A percentile compares a stretch with the other conserved stretches of the same genome.
These are phyloP conservation scores for Zygosaccharomyces rouxii DNA, from an alignment of 805 yeast species.

Conservation along the genomic window DNA sequence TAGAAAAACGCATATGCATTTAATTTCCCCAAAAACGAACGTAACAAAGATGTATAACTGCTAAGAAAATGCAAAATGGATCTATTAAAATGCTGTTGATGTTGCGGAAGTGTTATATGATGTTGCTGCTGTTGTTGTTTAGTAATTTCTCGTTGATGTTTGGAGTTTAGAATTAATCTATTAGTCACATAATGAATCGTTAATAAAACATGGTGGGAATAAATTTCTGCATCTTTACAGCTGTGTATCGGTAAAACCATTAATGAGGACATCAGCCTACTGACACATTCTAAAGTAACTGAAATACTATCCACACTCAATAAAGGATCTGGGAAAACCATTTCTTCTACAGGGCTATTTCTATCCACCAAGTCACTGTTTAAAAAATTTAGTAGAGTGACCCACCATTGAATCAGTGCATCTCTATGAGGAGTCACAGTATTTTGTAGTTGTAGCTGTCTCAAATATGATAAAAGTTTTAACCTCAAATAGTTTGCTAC, in stretches of 20 bases:
- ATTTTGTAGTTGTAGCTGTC: slow-evolving; percentile 12
- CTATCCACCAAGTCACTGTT: slow-evolving; percentile 16
- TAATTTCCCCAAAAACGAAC: slow-evolving; percentile 31
- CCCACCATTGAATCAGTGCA: slow-evolving; percentile 34
- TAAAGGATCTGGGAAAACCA: slow-evolving; percentile 10
- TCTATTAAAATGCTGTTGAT: not conserved
- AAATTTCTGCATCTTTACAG: slow-evolving; percentile 19
- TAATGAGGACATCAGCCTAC: slow-evolving; percentile 29
- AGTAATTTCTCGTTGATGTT: slow-evolving; percentile 9
- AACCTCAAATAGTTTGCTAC: slow-evolving; percentile 17
- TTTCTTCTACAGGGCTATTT: slow-evolving; percentile 2
- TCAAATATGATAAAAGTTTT: slow-evolving; percentile 16
- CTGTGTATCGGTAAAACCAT: slow-evolving; percentile 16
- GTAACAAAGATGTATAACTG: slow-evolving; percentile 24
- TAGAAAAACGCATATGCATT: slow-evolving; percentile 32
- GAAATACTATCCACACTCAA: slow-evolving; percentile 25
- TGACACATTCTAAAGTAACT: slow-evolving; percentile 34
- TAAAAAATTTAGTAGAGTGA: slow-evolving; percentile 25
- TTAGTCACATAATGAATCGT: slow-evolving; percentile 30
- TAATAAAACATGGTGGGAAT: slow-evolving; percentile 25
- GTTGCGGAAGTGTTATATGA: not conserved
- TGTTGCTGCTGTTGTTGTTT: not conserved
- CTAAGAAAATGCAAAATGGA: slow-evolving; percentile 12
- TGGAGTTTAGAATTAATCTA: slow-evolving; percentile 25
- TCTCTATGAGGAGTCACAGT: slow-evolving; percentile 13